These are phyloP conservation scores for Yamadazyma atmosphaerica DNA, from an alignment of 1,139 yeast genomes.

Conservation along the genomic window DNA sequence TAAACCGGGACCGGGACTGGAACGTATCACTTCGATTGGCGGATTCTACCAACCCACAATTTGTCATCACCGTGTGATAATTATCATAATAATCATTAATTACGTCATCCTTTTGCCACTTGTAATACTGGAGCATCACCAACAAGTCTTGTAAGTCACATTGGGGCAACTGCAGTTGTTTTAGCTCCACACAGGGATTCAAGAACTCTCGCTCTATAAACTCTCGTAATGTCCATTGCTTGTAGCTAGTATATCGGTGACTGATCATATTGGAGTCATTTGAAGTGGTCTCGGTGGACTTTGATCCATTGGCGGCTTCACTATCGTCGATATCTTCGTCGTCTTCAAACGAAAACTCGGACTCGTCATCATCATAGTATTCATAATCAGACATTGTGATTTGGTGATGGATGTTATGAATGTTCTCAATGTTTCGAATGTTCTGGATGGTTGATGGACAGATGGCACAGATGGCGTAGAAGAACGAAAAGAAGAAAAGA, in stretches of 20 bases:
- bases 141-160: constrained; percentile 45
- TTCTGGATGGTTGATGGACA: too few species aligned
- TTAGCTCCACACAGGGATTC: constrained; percentile 19
- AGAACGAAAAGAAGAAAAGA: too few species aligned
- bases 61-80: constrained; percentile 39
- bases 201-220: constrained; percentile 24
- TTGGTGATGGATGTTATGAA: too few species aligned
- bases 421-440: too few species aligned
- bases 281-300: constrained; percentile 2
- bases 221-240: constrained; percentile 29
- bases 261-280: constrained; percentile 2
- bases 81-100: constrained; percentile 67
- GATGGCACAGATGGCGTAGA: too few species aligned
- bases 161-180: constrained; percentile 27
- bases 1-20: constrained; percentile 26
- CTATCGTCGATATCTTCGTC: constrained; percentile 12
- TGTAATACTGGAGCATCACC: constrained; percentile 54
- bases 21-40: constrained; percentile 18
- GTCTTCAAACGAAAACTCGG: constrained; percentile 17
- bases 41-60: constrained; percentile 46
- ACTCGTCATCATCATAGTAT: constrained; percentile 18
- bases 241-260: constrained; percentile 12
- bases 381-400: constrained; percentile 17
- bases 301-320: not conserved
- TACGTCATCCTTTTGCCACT: constrained; percentile 76